Base-by-base conservation (phyloP, 2,329 filamentous ascomycete genomes). In the Mycosphaerella arachidis region DNA sequence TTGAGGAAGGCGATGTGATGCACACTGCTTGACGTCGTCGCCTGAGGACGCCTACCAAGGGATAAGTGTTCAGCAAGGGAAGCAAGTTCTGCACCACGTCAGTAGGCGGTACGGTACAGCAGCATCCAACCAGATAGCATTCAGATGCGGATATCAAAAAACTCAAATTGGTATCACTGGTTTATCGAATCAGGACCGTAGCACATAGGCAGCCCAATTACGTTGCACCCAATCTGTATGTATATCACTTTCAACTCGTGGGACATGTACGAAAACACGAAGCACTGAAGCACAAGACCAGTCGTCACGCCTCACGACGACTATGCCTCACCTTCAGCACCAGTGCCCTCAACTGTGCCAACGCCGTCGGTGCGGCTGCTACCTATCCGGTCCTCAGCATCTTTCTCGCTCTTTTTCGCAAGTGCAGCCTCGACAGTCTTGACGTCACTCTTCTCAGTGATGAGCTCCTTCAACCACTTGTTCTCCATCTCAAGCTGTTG, bases 401-500 rank as follows among this genome's bases (percentile, higher is more conserved):
- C 63, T 58, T 67, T 68, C 57, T 68, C 67, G n/a, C 56, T 51
- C 57, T 66, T 66, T 31, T 51, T 58, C 53, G 58, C 55, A 50
- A 68, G 62, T 52, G 67, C 60, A 30, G 62, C 64, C 45, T 67
- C 67, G 13, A 66, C 53, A 29, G 62, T 63, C 61, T 68, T 69
- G 58, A 62, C 67, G 53, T 76, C 74, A 59, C 71, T 76, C 75
- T 80, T 81, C 68, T 81, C 79, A 0, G 77, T 80, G 66, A 82
- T 80, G 53, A 82, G 73, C 29, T 75, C 75, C 73, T 81, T 81
- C 46, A 82, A 72, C 79, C 79, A 81, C 60, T 77, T 76, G 68
- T 82, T 82, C 70, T 82, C 79, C 68, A 78, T 80, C 72, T 82
- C 79, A 43, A 82, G 74, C 67, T 81, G 76, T 61, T 77, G 73